phyloP scores from a whole-genome alignment of 169 alveolate species.

The Plasmodium vivax region DNA sequence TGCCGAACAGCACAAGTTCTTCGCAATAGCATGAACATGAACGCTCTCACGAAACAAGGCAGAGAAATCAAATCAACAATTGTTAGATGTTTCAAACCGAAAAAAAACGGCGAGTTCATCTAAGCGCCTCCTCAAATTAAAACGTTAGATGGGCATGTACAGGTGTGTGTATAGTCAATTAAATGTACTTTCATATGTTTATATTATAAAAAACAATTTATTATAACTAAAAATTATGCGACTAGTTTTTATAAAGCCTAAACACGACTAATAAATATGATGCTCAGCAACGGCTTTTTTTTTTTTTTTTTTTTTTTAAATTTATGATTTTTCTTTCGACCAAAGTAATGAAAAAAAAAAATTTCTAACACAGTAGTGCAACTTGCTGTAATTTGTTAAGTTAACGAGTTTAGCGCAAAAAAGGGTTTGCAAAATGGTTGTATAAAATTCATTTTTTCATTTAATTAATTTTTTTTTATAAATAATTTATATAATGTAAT shows the following conservation, averaged over 20 bases:
- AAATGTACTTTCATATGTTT: neutral
- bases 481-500: no score
- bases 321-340: neutral
- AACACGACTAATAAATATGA: neutral
- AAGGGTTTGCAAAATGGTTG: neutral
- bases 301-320: neutral
- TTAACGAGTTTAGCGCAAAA: neutral
- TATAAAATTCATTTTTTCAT: no score
- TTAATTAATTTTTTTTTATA: no score
- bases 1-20: neutral
- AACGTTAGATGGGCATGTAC: neutral
- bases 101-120: neutral
- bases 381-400: neutral
- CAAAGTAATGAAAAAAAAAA: neutral
- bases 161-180: neutral
- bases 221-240: neutral
- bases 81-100: neutral
- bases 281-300: neutral
- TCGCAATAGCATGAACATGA: neutral
- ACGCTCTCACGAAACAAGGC: neutral
- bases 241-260: neutral
- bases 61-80: neutral
- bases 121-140: neutral
- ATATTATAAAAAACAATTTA: neutral
- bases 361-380: neutral